Evolutionary conservation across 768 basidiomycete genomes (phyloP).

Genomic region (Naganishia vishniacii): DNA sequence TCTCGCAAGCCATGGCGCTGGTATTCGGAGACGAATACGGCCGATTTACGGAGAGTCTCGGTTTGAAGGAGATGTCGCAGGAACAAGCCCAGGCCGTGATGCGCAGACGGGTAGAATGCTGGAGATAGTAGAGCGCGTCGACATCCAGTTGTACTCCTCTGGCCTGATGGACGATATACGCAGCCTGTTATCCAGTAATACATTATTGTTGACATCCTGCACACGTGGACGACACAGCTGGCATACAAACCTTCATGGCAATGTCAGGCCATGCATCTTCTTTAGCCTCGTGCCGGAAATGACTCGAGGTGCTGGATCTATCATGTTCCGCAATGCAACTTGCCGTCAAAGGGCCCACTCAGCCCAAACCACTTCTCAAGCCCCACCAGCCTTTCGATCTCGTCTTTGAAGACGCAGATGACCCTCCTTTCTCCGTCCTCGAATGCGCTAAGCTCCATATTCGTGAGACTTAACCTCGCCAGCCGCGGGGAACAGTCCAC

Average conservation of each 20-base stretch:
- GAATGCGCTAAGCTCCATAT: slow-evolving; percentile 17
- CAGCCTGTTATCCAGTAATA: no score
- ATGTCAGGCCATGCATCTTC: no score
- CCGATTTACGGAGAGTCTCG: slow-evolving; percentile 32
- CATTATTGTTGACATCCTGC: no score
- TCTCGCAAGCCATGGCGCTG: slow-evolving; percentile 42
- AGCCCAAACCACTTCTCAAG: slow-evolving; percentile 11
- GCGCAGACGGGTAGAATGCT: slow-evolving; percentile 44
- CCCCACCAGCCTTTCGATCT: background rate
- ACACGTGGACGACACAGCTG: no score
- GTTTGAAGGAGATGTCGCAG: slow-evolving; percentile 30
- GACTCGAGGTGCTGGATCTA: no score
- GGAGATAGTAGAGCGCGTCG: slow-evolving; percentile 29
- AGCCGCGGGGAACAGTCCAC: background rate
- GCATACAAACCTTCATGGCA: background rate
- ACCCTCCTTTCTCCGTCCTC: background rate
- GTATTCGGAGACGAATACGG: slow-evolving; percentile 34
- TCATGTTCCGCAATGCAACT: background rate
- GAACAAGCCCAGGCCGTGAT: slow-evolving; percentile 37
- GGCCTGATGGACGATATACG: no score
- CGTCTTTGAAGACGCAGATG: slow-evolving; percentile 1
- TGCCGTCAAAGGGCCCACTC: slow-evolving; percentile 16
- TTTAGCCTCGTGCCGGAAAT: no score
- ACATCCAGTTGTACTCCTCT: background rate
- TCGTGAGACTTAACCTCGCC: slow-evolving; percentile 17